These are phyloP conservation scores for Metarhizium guizhouense DNA, from an alignment of 2,329 filamentous ascomycete genomes.

Conservation along the genomic window DNA sequence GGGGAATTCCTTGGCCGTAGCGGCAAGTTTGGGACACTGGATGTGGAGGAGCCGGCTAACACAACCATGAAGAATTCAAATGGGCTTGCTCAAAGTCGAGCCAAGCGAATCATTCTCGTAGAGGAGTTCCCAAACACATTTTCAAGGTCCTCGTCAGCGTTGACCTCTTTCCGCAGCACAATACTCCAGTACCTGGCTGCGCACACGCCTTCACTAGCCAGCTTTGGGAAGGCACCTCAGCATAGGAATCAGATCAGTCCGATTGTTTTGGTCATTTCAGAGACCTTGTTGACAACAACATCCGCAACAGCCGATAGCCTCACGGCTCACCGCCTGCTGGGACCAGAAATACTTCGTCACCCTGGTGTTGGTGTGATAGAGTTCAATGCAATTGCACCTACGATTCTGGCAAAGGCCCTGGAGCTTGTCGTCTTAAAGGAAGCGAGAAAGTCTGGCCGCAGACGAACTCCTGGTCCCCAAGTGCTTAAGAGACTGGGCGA, in stretches of 20 bases:
- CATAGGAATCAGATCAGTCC: slow-evolving; percentile 49
- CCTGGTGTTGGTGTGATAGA: slow-evolving; percentile 73
- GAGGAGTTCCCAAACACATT: slow-evolving; percentile 79
- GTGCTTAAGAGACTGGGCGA: slow-evolving; percentile 75
- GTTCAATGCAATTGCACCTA: slow-evolving; percentile 87
- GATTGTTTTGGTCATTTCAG: slow-evolving; percentile 83
- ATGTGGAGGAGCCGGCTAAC: slow-evolving; percentile 28
- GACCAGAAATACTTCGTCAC: slow-evolving; percentile 76
- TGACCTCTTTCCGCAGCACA: slow-evolving; percentile 65
- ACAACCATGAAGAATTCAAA: slow-evolving; percentile 16
- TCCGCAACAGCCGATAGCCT: slow-evolving; percentile 84
- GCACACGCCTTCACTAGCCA: slow-evolving; percentile 48
- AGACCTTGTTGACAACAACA: slow-evolving; percentile 77
- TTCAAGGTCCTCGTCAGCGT: slow-evolving; percentile 51
- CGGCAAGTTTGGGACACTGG: slow-evolving; percentile 68
- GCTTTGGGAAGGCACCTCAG: slow-evolving; percentile 31
- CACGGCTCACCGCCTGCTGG: slow-evolving; percentile 82
- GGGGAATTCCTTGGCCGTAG: slow-evolving; percentile 83
- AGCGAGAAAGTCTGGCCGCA: slow-evolving; percentile 65
- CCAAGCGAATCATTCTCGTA: slow-evolving; percentile 56
- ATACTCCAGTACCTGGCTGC: slow-evolving; percentile 67
- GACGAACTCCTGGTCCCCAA: slow-evolving; percentile 65
- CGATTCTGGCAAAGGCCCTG: slow-evolving; percentile 75
- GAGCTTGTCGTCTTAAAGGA: slow-evolving; percentile 79
- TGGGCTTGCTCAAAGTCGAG: slow-evolving; percentile 9